Evolutionary conservation across 1,284 basidiomycete species (phyloP).

Genomic region (Ganoderma sinense): DNA sequence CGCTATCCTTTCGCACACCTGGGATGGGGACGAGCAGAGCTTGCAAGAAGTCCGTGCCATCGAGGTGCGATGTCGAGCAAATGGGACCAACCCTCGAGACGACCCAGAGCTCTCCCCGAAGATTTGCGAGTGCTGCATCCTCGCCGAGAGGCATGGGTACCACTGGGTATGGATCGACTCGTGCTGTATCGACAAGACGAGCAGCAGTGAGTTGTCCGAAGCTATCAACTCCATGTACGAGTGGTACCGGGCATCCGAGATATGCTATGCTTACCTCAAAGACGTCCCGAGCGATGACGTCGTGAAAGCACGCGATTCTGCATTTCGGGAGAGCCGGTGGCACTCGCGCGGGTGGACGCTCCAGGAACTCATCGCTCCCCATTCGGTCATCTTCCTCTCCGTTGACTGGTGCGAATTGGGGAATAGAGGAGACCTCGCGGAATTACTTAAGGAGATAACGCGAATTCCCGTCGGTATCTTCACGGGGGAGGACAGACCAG

Average conservation of each 20-base stretch:
- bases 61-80: neutral
- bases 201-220: neutral
- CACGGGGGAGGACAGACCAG: neutral
- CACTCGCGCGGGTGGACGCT: slow-evolving; percentile 1
- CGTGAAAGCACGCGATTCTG: neutral
- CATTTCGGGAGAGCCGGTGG: neutral
- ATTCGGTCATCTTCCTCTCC: neutral
- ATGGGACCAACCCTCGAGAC: neutral
- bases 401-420: neutral
- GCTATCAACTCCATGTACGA: neutral
- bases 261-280: neutral
- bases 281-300: neutral
- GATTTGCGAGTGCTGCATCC: neutral
- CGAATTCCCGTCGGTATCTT: neutral
- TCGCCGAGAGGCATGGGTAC: neutral
- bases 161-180: neutral
- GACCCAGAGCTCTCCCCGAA: neutral
- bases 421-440: neutral
- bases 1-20: neutral
- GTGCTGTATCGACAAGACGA: neutral
- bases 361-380: neutral
- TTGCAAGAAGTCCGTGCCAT: neutral
- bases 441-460: slow-evolving; percentile 2
- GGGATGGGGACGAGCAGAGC: neutral
- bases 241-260: neutral